Evolutionary conservation across 495 filamentous ascomycete genomes (phyloP), one percentile per base, ranked within the genome.

Genomic region (Aspergillus sparsus): DNA sequence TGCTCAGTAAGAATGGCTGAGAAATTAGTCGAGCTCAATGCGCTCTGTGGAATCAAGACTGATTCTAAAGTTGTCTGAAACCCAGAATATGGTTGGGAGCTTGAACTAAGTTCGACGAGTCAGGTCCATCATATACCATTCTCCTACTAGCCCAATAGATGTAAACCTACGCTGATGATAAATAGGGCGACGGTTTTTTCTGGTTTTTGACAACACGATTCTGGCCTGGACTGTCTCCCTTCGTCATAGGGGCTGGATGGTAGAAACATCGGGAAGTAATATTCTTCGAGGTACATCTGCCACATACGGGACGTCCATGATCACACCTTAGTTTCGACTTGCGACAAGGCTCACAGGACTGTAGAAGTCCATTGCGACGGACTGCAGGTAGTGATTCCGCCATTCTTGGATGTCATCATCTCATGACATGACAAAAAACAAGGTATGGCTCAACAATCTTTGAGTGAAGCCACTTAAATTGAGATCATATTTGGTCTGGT

Each of bases 271-370:
- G 58, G 6, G 66, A 63, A 7, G 61, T 60, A 18, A 74, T 75
- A 13, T 71, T 70, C 33, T 76, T 76, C 5, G 68, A 49, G 4
- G 60, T 55, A 61, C 70, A 80, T 71, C 64, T 65, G 44, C 70
- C 73, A 60, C 71, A 78, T 11, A 66, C 68, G 9, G 67, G 80
- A 31, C 73, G 60, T 13, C 66, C 66, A 57, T 82, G 80, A 45
- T 81, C 78, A 63, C 80, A 83, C 52, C 74, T 74, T 41, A 82
- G 68, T 57, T 83, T 82, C 16, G 79, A 75, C 57, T 78, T 80
- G 21, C 80, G 74, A 61, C 80, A 83, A 13, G 80, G 79, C 68
- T 83, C 78, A 54, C 80, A 84, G 1, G 79, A 80, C 57, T 78
- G 76, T 27, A 74, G 66, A 15, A 77, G 72, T 8, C 80, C 79